These are phyloP conservation scores for Phyllosticta capitalensis DNA, from an alignment of 2,329 filamentous ascomycete genomes.

Conservation along the genomic window DNA sequence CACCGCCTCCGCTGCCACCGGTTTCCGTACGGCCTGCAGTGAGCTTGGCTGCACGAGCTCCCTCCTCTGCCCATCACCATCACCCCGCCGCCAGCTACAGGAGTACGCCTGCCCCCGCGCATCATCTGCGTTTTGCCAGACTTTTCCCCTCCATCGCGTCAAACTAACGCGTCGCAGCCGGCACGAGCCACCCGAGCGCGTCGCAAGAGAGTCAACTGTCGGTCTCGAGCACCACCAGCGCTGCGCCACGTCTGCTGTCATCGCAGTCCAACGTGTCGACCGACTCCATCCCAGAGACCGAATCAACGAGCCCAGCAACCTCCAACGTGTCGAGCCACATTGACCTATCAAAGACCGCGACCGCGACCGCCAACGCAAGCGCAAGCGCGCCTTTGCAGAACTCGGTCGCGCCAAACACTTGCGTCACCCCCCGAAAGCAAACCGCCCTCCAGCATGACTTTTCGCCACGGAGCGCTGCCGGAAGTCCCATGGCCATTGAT, in stretches of 20 bases:
- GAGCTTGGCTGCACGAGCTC: conserved; percentile 4
- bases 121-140: neutral
- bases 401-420: conserved; percentile 6
- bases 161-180: conserved; percentile 5
- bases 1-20: neutral
- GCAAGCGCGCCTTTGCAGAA: neutral
- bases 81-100: neutral
- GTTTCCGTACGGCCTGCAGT: neutral
- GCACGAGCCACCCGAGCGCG: neutral
- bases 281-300: conserved; percentile 21
- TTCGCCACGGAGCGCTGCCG: conserved; percentile 12
- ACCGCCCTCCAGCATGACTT: conserved; percentile 9
- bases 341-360: conserved; percentile 33
- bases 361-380: neutral
- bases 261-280: conserved; percentile 27
- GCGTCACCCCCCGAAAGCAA: conserved; percentile 7
- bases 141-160: neutral
- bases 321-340: conserved; percentile 38
- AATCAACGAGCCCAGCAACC: conserved; percentile 20
- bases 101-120: neutral
- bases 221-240: conserved; percentile 23
- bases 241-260: conserved; percentile 20
- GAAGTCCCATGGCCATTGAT: conserved; percentile 33
- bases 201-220: conserved; percentile 25
- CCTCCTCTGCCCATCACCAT: neutral